Conservation (phyloP, 257 asterid genomes). For the Ophiorrhiza pumila region DNA sequence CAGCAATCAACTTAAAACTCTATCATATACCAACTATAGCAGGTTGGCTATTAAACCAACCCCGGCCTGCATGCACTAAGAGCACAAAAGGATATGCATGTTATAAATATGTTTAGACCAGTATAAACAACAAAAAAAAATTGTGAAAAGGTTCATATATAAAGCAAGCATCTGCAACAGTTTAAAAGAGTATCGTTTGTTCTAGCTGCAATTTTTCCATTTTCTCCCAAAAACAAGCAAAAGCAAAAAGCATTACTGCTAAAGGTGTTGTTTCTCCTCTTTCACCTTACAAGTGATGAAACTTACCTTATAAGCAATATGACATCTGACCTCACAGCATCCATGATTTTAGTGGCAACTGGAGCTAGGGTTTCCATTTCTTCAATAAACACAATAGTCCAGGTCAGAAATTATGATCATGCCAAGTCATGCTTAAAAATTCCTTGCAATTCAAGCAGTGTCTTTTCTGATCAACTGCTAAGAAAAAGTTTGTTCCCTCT, state of each 20-base stretch:
- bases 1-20: background rate
- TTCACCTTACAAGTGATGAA: background rate
- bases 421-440: background rate
- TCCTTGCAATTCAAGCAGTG: background rate
- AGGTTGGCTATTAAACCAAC: background rate
- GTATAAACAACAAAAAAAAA: too few species aligned
- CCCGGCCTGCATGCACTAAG: background rate
- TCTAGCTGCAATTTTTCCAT: background rate
- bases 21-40: too few species aligned
- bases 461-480: background rate
- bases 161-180: too few species aligned
- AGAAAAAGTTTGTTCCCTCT: background rate
- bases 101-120: too few species aligned
- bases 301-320: background rate
- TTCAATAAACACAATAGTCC: background rate
- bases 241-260: background rate
- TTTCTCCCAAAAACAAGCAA: background rate
- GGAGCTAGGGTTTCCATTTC: background rate
- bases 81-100: background rate
- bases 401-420: background rate
- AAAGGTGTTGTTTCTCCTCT: background rate
- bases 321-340: background rate
- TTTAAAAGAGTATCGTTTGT: too few species aligned
- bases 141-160: too few species aligned
- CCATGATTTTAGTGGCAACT: background rate